Evolutionary conservation across 768 basidiomycete genomes (phyloP).

Genomic region (Rhizopogon sp.): DNA sequence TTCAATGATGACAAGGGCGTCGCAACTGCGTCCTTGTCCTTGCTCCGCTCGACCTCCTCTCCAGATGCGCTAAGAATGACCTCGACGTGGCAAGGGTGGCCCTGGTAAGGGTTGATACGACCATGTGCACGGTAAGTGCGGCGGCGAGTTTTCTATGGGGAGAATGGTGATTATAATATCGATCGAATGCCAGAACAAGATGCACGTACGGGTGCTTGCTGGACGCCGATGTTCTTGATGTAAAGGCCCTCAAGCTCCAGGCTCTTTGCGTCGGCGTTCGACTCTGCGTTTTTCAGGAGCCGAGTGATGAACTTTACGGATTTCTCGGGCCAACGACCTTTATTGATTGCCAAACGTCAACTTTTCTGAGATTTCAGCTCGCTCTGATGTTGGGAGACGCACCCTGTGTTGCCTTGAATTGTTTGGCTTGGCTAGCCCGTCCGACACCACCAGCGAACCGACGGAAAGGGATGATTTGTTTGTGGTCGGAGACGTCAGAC

Average conservation of each 20-base stretch:
- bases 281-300: slow-evolving; percentile 97
- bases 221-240: slow-evolving; percentile 97
- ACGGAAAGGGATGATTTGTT: slow-evolving; percentile 94
- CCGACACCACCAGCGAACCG: slow-evolving; percentile 95
- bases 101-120: slow-evolving; percentile 99
- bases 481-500: slow-evolving; percentile 91
- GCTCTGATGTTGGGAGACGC: slow-evolving; percentile 25
- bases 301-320: slow-evolving; percentile 93
- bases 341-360: neutral
- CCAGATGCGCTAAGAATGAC: slow-evolving; percentile 81
- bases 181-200: slow-evolving; percentile 1
- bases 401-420: slow-evolving; percentile 97
- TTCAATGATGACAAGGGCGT: slow-evolving; percentile 62
- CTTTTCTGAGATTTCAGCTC: neutral
- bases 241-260: slow-evolving; percentile 86
- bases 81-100: slow-evolving; percentile 95
- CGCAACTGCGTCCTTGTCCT: slow-evolving; percentile 64
- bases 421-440: slow-evolving; percentile 90
- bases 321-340: slow-evolving; percentile 99
- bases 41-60: slow-evolving; percentile 86
- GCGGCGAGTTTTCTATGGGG: slow-evolving; percentile 88
- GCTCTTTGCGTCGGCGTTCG: slow-evolving; percentile 98
- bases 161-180: slow-evolving; percentile 1
- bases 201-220: slow-evolving; percentile 90
- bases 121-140: slow-evolving; percentile 98